Percentiles rank a stretch among this genome's conserved stretches.
phyloP scores from a whole-genome alignment of 2,329 filamentous ascomycete genomes.

The Nannizzia gypsea region DNA sequence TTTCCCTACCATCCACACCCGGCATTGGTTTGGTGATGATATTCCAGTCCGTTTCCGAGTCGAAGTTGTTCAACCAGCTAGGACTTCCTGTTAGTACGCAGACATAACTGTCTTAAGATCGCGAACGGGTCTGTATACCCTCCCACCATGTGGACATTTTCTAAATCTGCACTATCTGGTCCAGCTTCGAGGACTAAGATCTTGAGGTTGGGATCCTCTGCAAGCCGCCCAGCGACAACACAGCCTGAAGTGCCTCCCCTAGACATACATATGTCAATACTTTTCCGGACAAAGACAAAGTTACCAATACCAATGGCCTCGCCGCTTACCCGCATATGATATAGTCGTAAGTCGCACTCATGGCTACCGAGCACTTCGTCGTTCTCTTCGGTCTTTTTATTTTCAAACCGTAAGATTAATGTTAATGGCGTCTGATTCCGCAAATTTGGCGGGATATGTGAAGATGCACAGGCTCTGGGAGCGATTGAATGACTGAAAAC shows the following conservation, averaged over 20 bases:
- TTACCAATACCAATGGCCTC: neutral
- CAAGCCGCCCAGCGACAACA: slow-evolving; percentile 38
- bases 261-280: neutral
- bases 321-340: slow-evolving; percentile 18
- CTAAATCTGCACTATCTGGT: slow-evolving; percentile 33
- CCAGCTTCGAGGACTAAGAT: slow-evolving; percentile 40
- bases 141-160: slow-evolving; percentile 37
- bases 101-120: slow-evolving; percentile 24
- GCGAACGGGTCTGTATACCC: slow-evolving; percentile 23
- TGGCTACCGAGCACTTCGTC: neutral
- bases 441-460: neutral
- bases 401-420: neutral
- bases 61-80: slow-evolving; percentile 22
- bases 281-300: neutral
- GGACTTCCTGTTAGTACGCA: neutral
- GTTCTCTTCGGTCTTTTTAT: neutral
- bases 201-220: slow-evolving; percentile 32
- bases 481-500: neutral
- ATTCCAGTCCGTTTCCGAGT: slow-evolving; percentile 37
- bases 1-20: slow-evolving; percentile 30
- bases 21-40: slow-evolving; percentile 31
- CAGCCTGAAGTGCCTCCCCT: slow-evolving; percentile 40
- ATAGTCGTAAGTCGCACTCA: slow-evolving; percentile 14
- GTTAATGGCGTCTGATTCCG: neutral
- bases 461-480: neutral